Evolutionary conservation across 495 filamentous ascomycete species (phyloP).

Genomic region (Penicillium coprophilum): DNA sequence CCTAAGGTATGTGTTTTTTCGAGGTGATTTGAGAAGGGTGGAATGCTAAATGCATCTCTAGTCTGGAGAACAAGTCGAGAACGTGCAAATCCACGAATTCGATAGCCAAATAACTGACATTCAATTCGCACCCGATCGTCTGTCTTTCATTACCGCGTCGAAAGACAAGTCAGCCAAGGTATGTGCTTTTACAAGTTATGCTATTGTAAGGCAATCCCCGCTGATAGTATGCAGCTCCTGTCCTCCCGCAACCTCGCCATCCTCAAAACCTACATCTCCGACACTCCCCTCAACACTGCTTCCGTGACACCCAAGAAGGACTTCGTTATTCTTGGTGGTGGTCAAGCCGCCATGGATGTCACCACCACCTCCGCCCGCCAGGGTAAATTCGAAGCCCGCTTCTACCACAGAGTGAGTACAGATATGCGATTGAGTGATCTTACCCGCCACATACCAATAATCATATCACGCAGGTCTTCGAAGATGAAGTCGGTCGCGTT

Average conservation of each 20-base stretch:
- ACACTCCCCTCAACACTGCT: conserved; percentile 96
- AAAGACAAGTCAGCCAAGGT: conserved; percentile 98
- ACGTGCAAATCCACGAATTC: conserved; percentile 75
- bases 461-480: conserved; percentile 57
- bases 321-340: conserved; percentile 94
- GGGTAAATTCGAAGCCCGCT: conserved; percentile 97
- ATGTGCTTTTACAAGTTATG: conserved; percentile 16
- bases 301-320: conserved; percentile 92
- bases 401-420: conserved; percentile 79
- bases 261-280: conserved; percentile 86
- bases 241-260: conserved; percentile 80
- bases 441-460: neutral
- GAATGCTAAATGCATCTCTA: conserved; percentile 32
- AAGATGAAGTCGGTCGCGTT: conserved; percentile 96
- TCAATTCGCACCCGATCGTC: conserved; percentile 90
- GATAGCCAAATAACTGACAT: conserved; percentile 87
- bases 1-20: conserved; percentile 63
- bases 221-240: conserved; percentile 59
- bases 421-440: neutral
- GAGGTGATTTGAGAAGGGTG: neutral
- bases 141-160: conserved; percentile 95
- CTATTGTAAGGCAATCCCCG: neutral
- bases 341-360: conserved; percentile 98
- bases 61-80: conserved; percentile 80
- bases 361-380: conserved; percentile 92